phyloP scores from a whole-genome alignment of 148 eudicot species.

The Chenopodium formosanum region DNA sequence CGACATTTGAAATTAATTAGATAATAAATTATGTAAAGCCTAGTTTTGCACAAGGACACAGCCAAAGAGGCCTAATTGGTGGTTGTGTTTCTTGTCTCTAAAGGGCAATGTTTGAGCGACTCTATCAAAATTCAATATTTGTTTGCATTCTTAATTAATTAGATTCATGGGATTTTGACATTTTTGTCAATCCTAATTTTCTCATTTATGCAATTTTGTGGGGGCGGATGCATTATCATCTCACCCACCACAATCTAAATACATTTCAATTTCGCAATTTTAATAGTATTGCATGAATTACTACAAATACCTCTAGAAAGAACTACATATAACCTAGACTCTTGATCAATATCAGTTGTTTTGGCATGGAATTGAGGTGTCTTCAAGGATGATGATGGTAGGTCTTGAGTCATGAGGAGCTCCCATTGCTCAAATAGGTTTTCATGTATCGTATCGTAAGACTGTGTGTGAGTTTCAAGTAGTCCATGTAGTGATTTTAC shows the following conservation, averaged over 20 bases:
- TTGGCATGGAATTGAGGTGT: too few relatives aligned
- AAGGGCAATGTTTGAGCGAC: not conserved
- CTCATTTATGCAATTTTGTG: not conserved
- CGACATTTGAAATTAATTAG: not conserved
- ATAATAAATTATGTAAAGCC: not conserved
- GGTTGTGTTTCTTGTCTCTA: conserved; percentile 13
- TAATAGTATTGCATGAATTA: not conserved
- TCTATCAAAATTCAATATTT: not conserved
- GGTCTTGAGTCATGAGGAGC: too few relatives aligned
- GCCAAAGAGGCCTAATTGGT: conserved; percentile 10
- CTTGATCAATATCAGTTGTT: too few relatives aligned
- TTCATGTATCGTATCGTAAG: too few relatives aligned
- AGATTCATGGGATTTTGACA: conserved; percentile 9
- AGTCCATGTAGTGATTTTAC: too few relatives aligned
- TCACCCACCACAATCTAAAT: conserved; percentile 18
- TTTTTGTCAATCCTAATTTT: not conserved
- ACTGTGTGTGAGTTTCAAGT: too few relatives aligned
- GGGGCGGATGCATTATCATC: not conserved
- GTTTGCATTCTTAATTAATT: conserved; percentile 4
- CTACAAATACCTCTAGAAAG: too few relatives aligned
- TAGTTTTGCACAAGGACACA: conserved; percentile 11
- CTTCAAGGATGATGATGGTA: too few relatives aligned
- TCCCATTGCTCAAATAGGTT: too few relatives aligned
- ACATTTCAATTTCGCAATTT: not conserved
- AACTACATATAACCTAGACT: too few relatives aligned